Evolutionary conservation across 2,329 filamentous ascomycete species (phyloP).

Genomic region (Claviceps spartinae): DNA sequence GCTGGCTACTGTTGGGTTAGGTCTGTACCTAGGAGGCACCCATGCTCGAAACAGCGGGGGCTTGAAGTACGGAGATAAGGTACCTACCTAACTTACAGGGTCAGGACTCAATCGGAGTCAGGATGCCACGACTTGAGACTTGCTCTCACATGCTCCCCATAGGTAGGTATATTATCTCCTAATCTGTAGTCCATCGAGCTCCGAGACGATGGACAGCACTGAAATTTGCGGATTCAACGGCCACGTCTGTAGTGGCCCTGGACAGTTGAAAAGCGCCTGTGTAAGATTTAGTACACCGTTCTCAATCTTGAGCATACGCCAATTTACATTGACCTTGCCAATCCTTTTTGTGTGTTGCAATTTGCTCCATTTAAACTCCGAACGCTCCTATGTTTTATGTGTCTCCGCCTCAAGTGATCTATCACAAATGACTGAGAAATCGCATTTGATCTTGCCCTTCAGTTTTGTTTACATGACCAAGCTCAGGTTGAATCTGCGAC

Average conservation of each 20-base stretch:
- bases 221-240: too few species aligned
- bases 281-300: too few species aligned
- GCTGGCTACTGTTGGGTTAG: neutral
- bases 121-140: slow-evolving; percentile 5
- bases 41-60: slow-evolving; percentile 3
- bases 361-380: neutral
- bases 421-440: neutral
- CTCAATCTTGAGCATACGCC: too few species aligned
- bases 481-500: neutral
- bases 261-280: too few species aligned
- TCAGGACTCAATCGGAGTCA: neutral
- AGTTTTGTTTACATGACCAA: neutral
- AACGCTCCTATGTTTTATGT: neutral
- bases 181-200: slow-evolving; percentile 5
- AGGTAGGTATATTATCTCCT: too few species aligned
- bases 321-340: neutral
- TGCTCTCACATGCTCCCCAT: slow-evolving; percentile 1
- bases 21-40: neutral
- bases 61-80: neutral
- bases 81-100: too few species aligned
- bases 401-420: neutral
- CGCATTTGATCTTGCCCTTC: neutral
- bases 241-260: too few species aligned
- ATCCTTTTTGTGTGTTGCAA: neutral
- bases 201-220: neutral